Percentiles rank a stretch among this genome's conserved stretches.
These are phyloP conservation scores for Moesziomyces parantarcticus DNA, from an alignment of 1,284 basidiomycete species.

Conservation along the genomic window DNA sequence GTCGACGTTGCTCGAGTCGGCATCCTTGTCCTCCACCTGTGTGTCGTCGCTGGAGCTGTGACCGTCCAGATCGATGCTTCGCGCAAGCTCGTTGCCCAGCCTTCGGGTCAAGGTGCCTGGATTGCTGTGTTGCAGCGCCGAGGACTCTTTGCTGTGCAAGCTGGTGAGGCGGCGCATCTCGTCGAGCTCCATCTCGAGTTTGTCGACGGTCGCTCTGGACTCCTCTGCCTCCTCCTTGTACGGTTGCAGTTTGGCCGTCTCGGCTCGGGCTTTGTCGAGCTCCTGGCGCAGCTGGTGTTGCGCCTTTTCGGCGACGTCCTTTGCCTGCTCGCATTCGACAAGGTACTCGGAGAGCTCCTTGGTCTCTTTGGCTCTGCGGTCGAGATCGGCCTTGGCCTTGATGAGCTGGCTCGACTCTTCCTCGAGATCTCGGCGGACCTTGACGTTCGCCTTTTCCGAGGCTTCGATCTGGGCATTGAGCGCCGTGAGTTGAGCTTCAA, in stretches of 20 bases:
- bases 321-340: constrained; percentile 36
- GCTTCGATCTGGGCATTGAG: constrained; percentile 37
- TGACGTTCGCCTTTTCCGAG: constrained; percentile 29
- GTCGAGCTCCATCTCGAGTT: constrained; percentile 46
- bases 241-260: constrained; percentile 23
- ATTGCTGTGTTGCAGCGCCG: constrained; percentile 63
- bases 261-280: constrained; percentile 28
- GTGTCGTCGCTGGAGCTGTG: constrained; percentile 43
- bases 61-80: constrained; percentile 28
- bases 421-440: constrained; percentile 39
- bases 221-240: constrained; percentile 39
- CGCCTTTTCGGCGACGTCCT: constrained; percentile 19
- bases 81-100: constrained; percentile 45
- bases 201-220: constrained; percentile 31
- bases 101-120: constrained; percentile 25
- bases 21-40: constrained; percentile 41
- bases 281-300: constrained; percentile 21
- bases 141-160: constrained; percentile 36
- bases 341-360: constrained; percentile 43
- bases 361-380: constrained; percentile 28
- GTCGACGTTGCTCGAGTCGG: constrained; percentile 38
- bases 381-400: constrained; percentile 35
- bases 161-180: constrained; percentile 38
- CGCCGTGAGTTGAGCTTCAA: constrained; percentile 31
- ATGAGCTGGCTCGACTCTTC: constrained; percentile 34